Evolutionary conservation across 192 early-diverging fungal species (phyloP).

Genomic region (Coemansia sp.): DNA sequence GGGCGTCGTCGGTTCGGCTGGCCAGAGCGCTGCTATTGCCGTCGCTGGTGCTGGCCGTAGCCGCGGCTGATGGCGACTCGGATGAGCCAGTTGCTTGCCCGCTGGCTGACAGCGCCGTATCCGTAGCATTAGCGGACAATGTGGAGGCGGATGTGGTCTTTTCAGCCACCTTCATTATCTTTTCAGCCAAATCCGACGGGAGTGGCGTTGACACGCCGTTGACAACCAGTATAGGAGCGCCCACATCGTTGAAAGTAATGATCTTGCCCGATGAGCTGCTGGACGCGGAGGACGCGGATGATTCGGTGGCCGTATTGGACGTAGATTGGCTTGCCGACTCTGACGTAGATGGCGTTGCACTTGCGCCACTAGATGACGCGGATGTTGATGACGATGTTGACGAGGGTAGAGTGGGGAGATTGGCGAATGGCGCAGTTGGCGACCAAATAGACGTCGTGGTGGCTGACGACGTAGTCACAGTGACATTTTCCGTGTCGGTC

Average conservation of each 20-base stretch:
- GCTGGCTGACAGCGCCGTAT: background rate
- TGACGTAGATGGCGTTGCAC: background rate
- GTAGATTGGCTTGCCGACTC: background rate
- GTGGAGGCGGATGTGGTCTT: background rate
- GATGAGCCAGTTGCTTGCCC: background rate
- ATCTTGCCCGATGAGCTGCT: constrained; percentile 14
- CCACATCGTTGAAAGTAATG: constrained; percentile 46
- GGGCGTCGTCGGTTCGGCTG: constrained; percentile 5
- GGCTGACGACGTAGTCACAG: background rate
- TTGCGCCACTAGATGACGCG: background rate
- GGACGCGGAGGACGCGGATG: constrained; percentile 2
- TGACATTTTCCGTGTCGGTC: constrained; percentile 15
- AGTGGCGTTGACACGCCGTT: constrained; percentile 33
- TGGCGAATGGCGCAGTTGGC: constrained; percentile 22
- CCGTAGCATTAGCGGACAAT: background rate
- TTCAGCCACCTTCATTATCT: constrained; percentile 38
- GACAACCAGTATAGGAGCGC: constrained; percentile 38
- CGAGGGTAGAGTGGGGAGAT: constrained; percentile 9
- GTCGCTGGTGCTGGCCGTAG: background rate
- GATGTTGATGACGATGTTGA: background rate
- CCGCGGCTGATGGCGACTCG: background rate
- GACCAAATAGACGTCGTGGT: constrained; percentile 18
- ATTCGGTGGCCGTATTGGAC: background rate
- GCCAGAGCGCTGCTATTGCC: background rate
- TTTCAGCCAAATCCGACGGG: constrained; percentile 34